These are phyloP conservation scores for Penicillium angulare DNA, from an alignment of 495 filamentous ascomycete species.

Conservation along the genomic window DNA sequence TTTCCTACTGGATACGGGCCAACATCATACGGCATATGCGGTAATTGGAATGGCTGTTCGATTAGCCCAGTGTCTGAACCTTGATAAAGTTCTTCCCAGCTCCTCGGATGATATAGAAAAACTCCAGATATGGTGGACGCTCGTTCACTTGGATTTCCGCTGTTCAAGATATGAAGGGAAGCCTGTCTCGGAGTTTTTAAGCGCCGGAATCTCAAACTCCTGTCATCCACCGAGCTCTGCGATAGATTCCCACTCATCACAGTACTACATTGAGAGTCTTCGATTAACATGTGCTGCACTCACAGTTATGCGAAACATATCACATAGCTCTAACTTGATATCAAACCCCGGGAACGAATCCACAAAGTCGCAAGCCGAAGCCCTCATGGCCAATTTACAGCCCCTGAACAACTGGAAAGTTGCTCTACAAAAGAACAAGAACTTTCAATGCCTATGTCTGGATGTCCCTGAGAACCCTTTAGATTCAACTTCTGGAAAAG, in stretches of 20 bases:
- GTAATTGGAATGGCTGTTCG: conserved; percentile 30
- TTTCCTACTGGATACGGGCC: conserved; percentile 21
- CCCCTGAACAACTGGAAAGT: background rate
- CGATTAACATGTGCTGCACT: background rate
- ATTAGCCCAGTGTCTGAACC: conserved; percentile 28
- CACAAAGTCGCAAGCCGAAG: background rate
- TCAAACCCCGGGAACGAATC: background rate
- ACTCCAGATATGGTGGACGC: conserved; percentile 30
- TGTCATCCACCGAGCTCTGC: background rate
- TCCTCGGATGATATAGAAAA: background rate
- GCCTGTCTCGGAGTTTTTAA: conserved; percentile 4
- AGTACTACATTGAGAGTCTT: background rate
- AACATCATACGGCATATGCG: conserved; percentile 32
- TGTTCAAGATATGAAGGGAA: conserved; percentile 30
- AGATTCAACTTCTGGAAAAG: background rate
- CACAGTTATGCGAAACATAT: background rate
- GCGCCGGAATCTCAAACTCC: conserved; percentile 2
- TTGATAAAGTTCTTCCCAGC: background rate
- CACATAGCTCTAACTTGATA: background rate
- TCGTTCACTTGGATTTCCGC: conserved; percentile 33
- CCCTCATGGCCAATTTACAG: background rate
- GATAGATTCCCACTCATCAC: too few species aligned
- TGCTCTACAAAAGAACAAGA: background rate
- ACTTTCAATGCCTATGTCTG: background rate
- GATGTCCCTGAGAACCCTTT: background rate